These are phyloP conservation scores for Spirogloea muscicola DNA, from an alignment of 139 green algal species.

Conservation along the genomic window DNA sequence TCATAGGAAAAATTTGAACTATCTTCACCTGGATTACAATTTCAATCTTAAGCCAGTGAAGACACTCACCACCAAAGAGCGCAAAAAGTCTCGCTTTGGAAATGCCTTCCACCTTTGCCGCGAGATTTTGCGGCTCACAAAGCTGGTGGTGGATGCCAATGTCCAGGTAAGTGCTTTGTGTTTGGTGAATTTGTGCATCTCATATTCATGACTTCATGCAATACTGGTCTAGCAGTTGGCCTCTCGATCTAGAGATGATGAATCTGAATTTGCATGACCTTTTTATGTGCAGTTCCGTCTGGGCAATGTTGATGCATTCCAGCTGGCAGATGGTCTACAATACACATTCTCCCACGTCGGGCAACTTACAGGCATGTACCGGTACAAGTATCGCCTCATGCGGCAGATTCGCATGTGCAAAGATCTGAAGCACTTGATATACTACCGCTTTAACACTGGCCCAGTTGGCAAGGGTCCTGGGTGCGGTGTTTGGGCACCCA, in stretches of 20 bases:
- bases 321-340: constrained; percentile 98
- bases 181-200: too few species aligned
- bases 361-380: constrained; percentile 96
- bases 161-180: too few species aligned
- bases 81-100: constrained; percentile 98
- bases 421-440: constrained; percentile 98
- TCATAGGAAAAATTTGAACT: constrained; percentile 98
- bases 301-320: constrained; percentile 98
- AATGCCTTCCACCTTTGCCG: constrained; percentile 99
- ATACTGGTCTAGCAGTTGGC: too few species aligned
- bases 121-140: constrained; percentile 98
- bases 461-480: constrained; percentile 95
- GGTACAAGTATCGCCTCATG: constrained; percentile 99
- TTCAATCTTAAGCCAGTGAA: constrained; percentile 99
- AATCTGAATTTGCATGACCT: constrained; percentile 94
- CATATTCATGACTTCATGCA: too few species aligned
- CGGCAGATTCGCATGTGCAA: constrained; percentile 92
- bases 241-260: constrained; percentile 57
- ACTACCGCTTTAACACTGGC: constrained; percentile 99
- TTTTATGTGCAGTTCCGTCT: constrained; percentile 97
- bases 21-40: constrained; percentile 99
- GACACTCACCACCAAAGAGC: constrained; percentile 99
- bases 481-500: constrained; percentile 98
- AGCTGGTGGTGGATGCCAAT: constrained; percentile 75
- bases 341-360: constrained; percentile 98